Base-by-base conservation (phyloP, 139 green algal species). In the Desmodesmus armatus region DNA sequence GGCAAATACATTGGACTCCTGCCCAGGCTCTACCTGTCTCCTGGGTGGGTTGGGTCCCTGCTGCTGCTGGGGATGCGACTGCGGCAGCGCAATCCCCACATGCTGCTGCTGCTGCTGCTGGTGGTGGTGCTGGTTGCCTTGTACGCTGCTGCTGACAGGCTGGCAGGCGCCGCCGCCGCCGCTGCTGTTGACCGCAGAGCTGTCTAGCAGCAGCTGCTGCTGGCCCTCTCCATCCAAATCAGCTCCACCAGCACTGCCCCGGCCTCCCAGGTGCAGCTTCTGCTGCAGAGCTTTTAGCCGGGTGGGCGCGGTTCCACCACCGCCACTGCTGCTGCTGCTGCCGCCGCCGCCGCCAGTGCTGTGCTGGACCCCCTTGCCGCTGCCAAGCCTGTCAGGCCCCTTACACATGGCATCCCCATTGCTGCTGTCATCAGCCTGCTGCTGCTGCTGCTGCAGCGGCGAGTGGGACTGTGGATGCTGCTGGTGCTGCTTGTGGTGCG, bases 1-100 rank as follows among this genome's bases (percentile, higher is more conserved):
- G 31, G 27, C 35, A 85, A 66, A 87, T 4, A 95, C 93, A 6
- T 49, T 88, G n/a, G 49, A 43, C 78, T 89, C 84, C 40, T 81
- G 55, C 19, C 88, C 87, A 35, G 88, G 65, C 67, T 86, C 80
- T 35, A 35, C 76, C 43, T 76, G 62, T 41, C 62, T 27, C 71
- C 39, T 25, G 25, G 3, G 2, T 19, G 19, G 41, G 40, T 40
- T 5, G 37, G 15, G 41, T 40, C 58, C 39, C 78, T 76, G 78
- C 62, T 67, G 78, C 78, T 84, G 37, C n/a, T n/a, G n/a, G n/a
- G n/a, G n/a, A n/a, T n/a, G n/a, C n/a, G n/a, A n/a, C 71, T 79
- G 41, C 17, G 39, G 21, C 5, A 47, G 66, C 66, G 19, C 4
- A 49, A 9, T 0, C 31, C 33, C 66, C 43, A 2, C 66, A 25